These are phyloP conservation scores for Mycena vulgaris DNA, from an alignment of 768 basidiomycete species.

Conservation along the genomic window DNA sequence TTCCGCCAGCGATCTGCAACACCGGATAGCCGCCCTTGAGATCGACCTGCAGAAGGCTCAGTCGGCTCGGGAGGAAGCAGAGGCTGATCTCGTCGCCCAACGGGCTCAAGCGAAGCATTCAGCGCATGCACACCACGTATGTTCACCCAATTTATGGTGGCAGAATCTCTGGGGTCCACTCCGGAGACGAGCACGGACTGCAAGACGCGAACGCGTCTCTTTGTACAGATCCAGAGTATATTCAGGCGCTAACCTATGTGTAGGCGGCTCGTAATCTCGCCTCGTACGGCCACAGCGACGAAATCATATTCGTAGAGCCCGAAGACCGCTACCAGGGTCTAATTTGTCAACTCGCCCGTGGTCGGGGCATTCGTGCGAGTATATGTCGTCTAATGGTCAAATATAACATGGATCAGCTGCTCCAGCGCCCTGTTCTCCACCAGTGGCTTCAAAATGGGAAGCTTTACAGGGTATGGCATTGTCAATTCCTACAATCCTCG, in stretches of 20 bases:
- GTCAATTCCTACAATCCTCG: background rate
- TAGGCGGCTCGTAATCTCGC: conserved; percentile 34
- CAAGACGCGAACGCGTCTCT: too few species aligned
- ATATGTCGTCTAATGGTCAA: conserved; percentile 30
- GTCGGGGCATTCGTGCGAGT: conserved; percentile 20
- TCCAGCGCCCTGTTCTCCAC: conserved; percentile 35
- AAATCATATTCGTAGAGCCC: conserved; percentile 36
- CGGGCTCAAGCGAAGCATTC: conserved; percentile 9
- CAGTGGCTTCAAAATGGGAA: conserved; percentile 37
- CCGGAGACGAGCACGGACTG: too few species aligned
- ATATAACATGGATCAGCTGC: conserved; percentile 39
- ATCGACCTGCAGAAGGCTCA: conserved; percentile 10
- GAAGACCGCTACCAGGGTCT: conserved; percentile 35
- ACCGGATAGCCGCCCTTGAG: conserved; percentile 29
- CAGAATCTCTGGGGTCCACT: background rate
- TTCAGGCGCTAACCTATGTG: background rate
- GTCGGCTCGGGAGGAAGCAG: conserved; percentile 21
- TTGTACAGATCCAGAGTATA: background rate
- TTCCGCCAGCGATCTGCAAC: conserved; percentile 13
- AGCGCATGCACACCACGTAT: conserved; percentile 17
- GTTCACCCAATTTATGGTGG: background rate
- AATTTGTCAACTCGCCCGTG: conserved; percentile 22
- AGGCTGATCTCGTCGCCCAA: conserved; percentile 9
- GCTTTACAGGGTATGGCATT: conserved; percentile 31
- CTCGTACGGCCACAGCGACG: conserved; percentile 36